Percentiles rank a stretch among this genome's conserved stretches.
Conservation (phyloP, 192 early-diverging fungal species). For the Entomortierella beljakovae region DNA sequence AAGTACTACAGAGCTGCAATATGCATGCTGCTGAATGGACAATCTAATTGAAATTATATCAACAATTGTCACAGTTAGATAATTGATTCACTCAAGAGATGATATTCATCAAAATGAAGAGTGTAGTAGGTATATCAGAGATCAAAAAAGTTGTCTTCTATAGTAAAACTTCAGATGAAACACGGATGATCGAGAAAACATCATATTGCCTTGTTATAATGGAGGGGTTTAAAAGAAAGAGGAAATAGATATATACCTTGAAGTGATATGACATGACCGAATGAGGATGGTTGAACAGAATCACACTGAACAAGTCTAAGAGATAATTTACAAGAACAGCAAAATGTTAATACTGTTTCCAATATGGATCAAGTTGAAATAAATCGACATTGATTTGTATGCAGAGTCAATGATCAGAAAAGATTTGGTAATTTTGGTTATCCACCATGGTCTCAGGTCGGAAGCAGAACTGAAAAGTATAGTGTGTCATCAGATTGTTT, state of each 20-base stretch:
- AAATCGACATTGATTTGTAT: neutral
- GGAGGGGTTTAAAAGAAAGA: neutral
- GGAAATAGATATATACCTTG: conserved; percentile 15
- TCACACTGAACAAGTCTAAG: too few relatives aligned
- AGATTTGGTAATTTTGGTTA: conserved; percentile 45
- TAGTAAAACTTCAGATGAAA: conserved; percentile 55
- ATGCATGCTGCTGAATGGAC: too few relatives aligned
- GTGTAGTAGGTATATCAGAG: conserved; percentile 35
- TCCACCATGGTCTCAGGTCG: conserved; percentile 56
- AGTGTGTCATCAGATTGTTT: conserved; percentile 50
- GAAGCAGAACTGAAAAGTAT: conserved; percentile 58
- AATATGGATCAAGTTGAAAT: neutral
- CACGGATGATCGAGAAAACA: conserved; percentile 57
- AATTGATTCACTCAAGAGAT: neutral
- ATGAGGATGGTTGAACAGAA: too few relatives aligned
- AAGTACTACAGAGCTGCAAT: neutral
- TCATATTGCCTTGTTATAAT: conserved; percentile 44
- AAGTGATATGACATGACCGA: neutral
- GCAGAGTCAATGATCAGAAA: conserved; percentile 30
- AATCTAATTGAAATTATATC: too few relatives aligned
- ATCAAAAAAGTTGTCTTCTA: conserved; percentile 56
- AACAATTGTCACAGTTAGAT: neutral
- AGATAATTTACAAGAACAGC: too few relatives aligned
- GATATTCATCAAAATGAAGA: neutral
- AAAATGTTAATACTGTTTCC: too few relatives aligned